Evolutionary conservation across 129 eudicot genomes (phyloP).

Genomic region (Ambrosia trifida): DNA sequence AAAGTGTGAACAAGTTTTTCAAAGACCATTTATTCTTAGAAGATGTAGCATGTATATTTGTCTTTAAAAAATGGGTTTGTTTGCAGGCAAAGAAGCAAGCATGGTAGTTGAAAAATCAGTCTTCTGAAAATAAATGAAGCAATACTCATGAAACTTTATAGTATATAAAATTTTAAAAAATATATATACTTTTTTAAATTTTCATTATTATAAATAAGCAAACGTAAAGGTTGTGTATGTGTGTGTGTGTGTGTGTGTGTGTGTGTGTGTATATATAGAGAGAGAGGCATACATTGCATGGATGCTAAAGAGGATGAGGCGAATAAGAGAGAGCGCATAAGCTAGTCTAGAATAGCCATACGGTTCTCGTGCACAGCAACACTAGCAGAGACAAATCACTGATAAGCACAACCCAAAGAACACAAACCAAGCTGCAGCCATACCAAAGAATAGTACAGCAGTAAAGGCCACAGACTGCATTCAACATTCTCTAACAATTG

Average conservation of each 20-base stretch:
- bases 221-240: neutral
- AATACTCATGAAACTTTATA: neutral
- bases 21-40: neutral
- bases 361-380: slow-evolving; percentile 77
- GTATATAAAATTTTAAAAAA: too few species aligned
- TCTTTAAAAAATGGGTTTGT: neutral
- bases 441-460: slow-evolving; percentile 71
- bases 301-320: slow-evolving; percentile 77
- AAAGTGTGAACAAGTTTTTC: neutral
- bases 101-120: neutral
- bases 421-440: slow-evolving; percentile 70
- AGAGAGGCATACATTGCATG: slow-evolving; percentile 62
- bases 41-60: neutral
- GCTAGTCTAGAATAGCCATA: slow-evolving; percentile 82
- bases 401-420: slow-evolving; percentile 66
- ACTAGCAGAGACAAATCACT: slow-evolving; percentile 59
- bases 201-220: neutral
- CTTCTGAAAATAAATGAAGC: neutral
- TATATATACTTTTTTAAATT: too few species aligned
- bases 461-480: slow-evolving; percentile 96
- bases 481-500: slow-evolving; percentile 5
- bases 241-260: too few species aligned
- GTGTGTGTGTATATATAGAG: slow-evolving; percentile 7
- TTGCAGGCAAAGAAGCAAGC: slow-evolving; percentile 1
- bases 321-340: slow-evolving; percentile 85